phyloP scores from a whole-genome alignment of 2,329 filamentous ascomycete genomes.

The Epichloe gansuensis region DNA sequence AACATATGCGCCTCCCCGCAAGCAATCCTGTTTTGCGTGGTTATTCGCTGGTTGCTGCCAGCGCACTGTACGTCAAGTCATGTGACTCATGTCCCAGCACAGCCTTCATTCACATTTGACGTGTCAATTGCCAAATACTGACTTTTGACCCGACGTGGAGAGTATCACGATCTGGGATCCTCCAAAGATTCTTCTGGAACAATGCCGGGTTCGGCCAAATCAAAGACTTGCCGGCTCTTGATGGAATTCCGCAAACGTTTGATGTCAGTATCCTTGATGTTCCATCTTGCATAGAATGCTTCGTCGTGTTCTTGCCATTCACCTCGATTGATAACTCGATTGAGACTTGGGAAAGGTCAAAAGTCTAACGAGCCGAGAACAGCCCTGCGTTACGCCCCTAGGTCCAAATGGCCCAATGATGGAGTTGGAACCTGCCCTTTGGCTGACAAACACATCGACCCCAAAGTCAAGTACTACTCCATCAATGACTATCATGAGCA shows the following conservation, averaged over 20 bases:
- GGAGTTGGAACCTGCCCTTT: constrained; percentile 30
- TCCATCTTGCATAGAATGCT: too few relatives aligned
- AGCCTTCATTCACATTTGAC: background rate
- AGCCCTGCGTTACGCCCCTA: constrained; percentile 48
- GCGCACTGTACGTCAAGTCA: constrained; percentile 5
- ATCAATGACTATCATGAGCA: constrained; percentile 65
- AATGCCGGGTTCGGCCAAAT: constrained; percentile 48
- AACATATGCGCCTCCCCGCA: constrained; percentile 27
- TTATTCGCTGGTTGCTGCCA: constrained; percentile 33
- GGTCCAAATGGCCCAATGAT: constrained; percentile 25
- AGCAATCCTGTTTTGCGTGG: constrained; percentile 63
- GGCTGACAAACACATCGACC: constrained; percentile 26
- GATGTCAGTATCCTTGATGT: constrained; percentile 26
- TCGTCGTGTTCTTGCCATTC: too few relatives aligned
- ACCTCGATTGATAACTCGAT: too few relatives aligned
- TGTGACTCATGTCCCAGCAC: background rate
- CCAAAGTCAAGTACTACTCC: constrained; percentile 49
- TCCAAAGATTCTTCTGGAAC: constrained; percentile 56
- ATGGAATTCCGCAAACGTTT: constrained; percentile 31
- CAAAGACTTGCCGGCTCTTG: constrained; percentile 34
- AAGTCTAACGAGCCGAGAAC: background rate
- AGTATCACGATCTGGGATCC: constrained; percentile 43
- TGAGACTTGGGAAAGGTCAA: background rate
- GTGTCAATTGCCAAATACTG: background rate
- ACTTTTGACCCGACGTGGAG: constrained; percentile 24